phyloP scores from a whole-genome alignment of 768 basidiomycete species.

The Suillus occidentalis region DNA sequence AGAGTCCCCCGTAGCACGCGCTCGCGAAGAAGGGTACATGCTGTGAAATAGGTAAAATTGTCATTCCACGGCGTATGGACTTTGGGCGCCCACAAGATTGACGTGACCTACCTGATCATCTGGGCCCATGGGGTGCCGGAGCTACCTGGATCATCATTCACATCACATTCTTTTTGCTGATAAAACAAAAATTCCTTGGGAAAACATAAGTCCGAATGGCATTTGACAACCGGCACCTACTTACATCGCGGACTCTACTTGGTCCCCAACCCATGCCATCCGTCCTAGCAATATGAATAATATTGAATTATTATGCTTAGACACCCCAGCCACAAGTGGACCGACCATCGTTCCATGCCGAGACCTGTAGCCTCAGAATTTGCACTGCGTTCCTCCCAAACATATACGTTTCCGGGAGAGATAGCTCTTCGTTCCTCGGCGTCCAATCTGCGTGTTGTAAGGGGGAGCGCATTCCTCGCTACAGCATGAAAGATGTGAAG shows the following conservation, averaged over 20 bases:
- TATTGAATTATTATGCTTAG: constrained; percentile 1
- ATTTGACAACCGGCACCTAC: constrained; percentile 8
- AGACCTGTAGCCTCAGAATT: constrained; percentile 80
- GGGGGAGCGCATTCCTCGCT: constrained; percentile 61
- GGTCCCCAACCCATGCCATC: constrained; percentile 85
- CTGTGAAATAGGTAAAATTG: constrained; percentile 19
- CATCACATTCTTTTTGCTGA: constrained; percentile 48
- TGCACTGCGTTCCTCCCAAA: constrained; percentile 87
- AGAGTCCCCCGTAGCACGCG: constrained; percentile 36
- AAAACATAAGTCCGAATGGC: constrained; percentile 4
- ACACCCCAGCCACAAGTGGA: constrained; percentile 1
- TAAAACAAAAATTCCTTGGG: constrained; percentile 56
- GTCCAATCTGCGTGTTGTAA: constrained; percentile 81
- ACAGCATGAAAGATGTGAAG: constrained; percentile 80
- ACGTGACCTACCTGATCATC: constrained; percentile 57
- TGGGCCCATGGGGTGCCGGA: constrained; percentile 74
- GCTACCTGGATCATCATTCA: constrained; percentile 37
- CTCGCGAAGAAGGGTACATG: constrained; percentile 42
- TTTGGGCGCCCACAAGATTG: constrained; percentile 33
- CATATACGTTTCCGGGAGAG: constrained; percentile 75
- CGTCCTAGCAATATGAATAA: constrained; percentile 37
- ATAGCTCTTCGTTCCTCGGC: constrained; percentile 79
- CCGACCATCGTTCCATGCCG: constrained; percentile 82
- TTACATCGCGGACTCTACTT: constrained; percentile 60
- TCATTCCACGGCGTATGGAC: constrained; percentile 14